Evolutionary conservation across 1,284 basidiomycete species (phyloP), one percentile per base, ranked within the genome.

Genomic region (Cutaneotrichosporon sp.): DNA sequence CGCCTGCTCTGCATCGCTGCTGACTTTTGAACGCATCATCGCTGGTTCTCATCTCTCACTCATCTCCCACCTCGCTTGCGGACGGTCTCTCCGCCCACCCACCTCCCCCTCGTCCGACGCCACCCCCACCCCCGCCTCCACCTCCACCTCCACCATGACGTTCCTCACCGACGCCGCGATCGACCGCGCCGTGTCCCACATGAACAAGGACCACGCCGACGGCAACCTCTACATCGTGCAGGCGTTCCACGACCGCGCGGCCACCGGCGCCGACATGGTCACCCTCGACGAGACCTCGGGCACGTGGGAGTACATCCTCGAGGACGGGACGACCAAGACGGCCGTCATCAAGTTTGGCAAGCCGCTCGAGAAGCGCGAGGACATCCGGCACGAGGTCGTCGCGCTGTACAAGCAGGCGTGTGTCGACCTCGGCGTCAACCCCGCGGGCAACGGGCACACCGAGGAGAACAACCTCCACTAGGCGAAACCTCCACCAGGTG

Each of bases 131-230:
- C 16, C 18, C 16, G 16, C 6, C 16, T 7, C 38, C 7, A 8
- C 16, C 38, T 36, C 34, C 34, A 36, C 34, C 34, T 36, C 38
- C 29, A n/a, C 38, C 38, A 42, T 42, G 38, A 42, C 38, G 38
- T 42, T 42, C 38, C 38, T 42, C 38, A 42, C 38, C 18, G 4
- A 16, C 18, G 38, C 18, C 18, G 38, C 38, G 3, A 42, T 56
- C 31, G 14, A 45, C 45, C 43, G 34, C 22, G 54, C 54, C 22
- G 45, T 43, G 22, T 25, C 10, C 45, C 54, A 56, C 54, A 56
- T 56, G 54, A 56, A 56, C 45, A 29, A 56, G 45, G 54, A 56
- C 54, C 54, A 56, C 54, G 43, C 54, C 43, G 54, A 56, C 45
- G 54, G 54, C 29, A 56, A 56, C 45, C 54, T 56, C 20, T 56